These are phyloP conservation scores for Phytopythium delawarense DNA, from an alignment of 352 stramenopile species.

Conservation along the genomic window DNA sequence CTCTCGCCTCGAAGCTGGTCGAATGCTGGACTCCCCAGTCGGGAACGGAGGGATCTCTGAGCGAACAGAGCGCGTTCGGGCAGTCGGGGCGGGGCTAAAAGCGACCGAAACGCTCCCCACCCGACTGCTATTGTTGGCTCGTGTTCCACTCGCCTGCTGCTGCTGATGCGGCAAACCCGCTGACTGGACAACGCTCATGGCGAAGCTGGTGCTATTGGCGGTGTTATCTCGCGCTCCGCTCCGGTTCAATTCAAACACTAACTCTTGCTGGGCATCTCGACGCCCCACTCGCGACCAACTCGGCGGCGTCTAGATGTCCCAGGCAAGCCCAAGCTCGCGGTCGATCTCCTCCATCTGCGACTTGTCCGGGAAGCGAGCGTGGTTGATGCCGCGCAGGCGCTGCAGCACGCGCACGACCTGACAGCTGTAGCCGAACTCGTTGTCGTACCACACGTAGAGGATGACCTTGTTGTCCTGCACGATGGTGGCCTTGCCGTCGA, in stretches of 20 bases:
- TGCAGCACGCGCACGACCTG: conserved; percentile 84
- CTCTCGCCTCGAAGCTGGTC: background rate
- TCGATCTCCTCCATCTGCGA: conserved; percentile 70
- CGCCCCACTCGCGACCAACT: too few relatives aligned
- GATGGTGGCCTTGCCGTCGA: conserved; percentile 85
- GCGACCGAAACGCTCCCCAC: background rate
- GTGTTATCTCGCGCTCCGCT: background rate
- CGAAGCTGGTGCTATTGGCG: background rate
- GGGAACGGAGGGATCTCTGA: background rate
- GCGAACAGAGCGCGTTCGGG: background rate
- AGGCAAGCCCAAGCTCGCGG: conserved; percentile 46
- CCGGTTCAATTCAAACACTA: background rate
- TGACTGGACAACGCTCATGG: background rate
- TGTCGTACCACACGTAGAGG: conserved; percentile 90
- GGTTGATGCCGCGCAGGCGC: conserved; percentile 71
- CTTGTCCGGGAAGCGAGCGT: conserved; percentile 66
- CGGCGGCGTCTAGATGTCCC: conserved; percentile 27
- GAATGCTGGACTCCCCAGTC: background rate
- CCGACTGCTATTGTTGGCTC: background rate
- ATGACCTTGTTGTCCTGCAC: conserved; percentile 82
- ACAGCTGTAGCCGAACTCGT: conserved; percentile 88
- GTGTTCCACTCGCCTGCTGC: background rate
- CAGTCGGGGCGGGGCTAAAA: background rate
- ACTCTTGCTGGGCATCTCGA: background rate
- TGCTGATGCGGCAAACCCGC: background rate